Evolutionary conservation across 192 early-diverging fungal genomes (phyloP).

Genomic region (Entomortierella lignicola): DNA sequence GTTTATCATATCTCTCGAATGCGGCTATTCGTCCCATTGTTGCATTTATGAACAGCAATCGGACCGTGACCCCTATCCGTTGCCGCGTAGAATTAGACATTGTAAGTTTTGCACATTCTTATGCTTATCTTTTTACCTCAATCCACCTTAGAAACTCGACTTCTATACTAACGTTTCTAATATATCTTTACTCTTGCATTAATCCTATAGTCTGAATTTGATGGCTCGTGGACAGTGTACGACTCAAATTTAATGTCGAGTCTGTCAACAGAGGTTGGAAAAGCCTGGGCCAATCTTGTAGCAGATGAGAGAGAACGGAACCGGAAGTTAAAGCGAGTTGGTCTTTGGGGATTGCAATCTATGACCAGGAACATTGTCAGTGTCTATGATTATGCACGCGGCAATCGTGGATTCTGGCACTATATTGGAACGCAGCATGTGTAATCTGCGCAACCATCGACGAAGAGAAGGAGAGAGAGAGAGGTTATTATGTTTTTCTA

Average conservation of each 20-base stretch:
- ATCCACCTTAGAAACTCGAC: too few species aligned
- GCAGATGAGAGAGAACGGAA: slow-evolving; percentile 86
- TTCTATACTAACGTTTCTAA: not conserved
- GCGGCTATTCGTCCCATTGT: slow-evolving; percentile 94
- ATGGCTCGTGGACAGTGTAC: slow-evolving; percentile 93
- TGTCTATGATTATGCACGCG: slow-evolving; percentile 79
- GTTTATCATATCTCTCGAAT: slow-evolving; percentile 81
- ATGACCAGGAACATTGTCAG: slow-evolving; percentile 77
- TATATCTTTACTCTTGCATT: not conserved
- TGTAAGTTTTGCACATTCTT: slow-evolving; percentile 53
- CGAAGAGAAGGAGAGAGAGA: not conserved
- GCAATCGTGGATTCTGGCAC: slow-evolving; percentile 78
- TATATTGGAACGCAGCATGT: slow-evolving; percentile 52
- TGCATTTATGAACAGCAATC: slow-evolving; percentile 93
- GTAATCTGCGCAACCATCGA: slow-evolving; percentile 2
- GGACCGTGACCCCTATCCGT: slow-evolving; percentile 85
- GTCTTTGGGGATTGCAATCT: slow-evolving; percentile 87
- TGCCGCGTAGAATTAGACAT: slow-evolving; percentile 82
- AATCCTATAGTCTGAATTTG: slow-evolving; percentile 75
- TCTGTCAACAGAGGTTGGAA: slow-evolving; percentile 84
- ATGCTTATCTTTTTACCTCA: not conserved
- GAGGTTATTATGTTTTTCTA: not conserved
- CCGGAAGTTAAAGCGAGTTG: slow-evolving; percentile 85
- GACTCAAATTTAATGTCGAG: slow-evolving; percentile 81
- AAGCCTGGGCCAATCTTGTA: slow-evolving; percentile 81